Base-by-base conservation (phyloP, 2,329 filamentous ascomycete species). In the Cladorrhinum sp. region DNA sequence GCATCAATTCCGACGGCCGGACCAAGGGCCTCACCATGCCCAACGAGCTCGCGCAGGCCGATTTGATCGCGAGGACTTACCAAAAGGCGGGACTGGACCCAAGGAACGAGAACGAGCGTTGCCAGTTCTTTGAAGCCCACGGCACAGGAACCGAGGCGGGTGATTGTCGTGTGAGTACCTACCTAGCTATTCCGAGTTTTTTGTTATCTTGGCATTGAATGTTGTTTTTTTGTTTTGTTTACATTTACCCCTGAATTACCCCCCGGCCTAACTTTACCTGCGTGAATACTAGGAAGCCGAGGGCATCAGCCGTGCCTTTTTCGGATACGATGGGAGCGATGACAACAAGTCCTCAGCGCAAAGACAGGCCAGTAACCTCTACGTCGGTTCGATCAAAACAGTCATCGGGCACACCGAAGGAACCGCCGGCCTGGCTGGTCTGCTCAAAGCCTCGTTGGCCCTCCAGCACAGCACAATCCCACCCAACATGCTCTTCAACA, bases 21-120 rank as follows among this genome's bases (percentile, higher is more conserved):
- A 74, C 80, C 66, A 7, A 66, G 7, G 81, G 80, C 0, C 76
- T 84, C 50, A 83, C 80, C 0, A 72, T 80, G 64, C 83, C 82
- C 0, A 81, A 70, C 39, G 59, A 67, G 0, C 33, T 63, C 0
- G 75, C 78, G 0, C 80, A 83, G 62, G 70, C 69, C 1, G 61
- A 54, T 0, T 65, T 80, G 0, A 81, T 81, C 55, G 66, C 68
- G 33, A 62, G 65, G 0, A 76, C 75, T 0, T 82, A 82, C 62
- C 54, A 24, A 0, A 68, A 64, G 10, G 73, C 79, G 1, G 80
- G 75, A 2, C 70, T 77, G 1, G 71, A 77, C 58, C 64, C 68
- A 1, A 55, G 24, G 12, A 60, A 64, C 7, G 66, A 67, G 3
- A 50, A 58, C 1, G 69, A 76, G 39, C 68, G 69, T 8, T 71